phyloP scores from a whole-genome alignment of 1,284 basidiomycete genomes.

The Thecaphora thlaspeos region DNA sequence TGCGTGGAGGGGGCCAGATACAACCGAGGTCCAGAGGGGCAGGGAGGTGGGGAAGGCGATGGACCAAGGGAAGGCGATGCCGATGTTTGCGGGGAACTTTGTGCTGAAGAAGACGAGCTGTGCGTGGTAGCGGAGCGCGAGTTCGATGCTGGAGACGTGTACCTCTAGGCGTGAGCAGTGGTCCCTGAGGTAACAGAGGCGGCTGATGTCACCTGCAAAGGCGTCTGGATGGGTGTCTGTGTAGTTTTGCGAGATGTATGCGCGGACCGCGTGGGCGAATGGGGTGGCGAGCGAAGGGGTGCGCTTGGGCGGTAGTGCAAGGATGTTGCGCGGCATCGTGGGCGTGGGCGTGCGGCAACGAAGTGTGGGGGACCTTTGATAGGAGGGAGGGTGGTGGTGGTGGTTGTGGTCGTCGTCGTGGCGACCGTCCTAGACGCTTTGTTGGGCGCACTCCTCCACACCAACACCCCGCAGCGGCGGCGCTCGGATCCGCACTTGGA shows the following conservation, averaged over 20 bases:
- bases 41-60: slow-evolving; percentile 35
- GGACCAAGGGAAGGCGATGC: slow-evolving; percentile 44
- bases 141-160: slow-evolving; percentile 46
- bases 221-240: slow-evolving; percentile 80
- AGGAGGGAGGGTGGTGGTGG: neutral
- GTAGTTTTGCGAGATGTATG: slow-evolving; percentile 70
- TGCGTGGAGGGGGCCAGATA: slow-evolving; percentile 23
- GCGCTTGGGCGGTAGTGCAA: slow-evolving; percentile 42
- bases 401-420: neutral
- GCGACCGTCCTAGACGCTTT: neutral
- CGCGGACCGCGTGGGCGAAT: slow-evolving; percentile 62
- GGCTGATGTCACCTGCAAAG: slow-evolving; percentile 76
- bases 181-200: slow-evolving; percentile 70
- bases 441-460: too few species aligned
- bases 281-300: slow-evolving; percentile 23
- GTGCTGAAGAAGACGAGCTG: slow-evolving; percentile 76
- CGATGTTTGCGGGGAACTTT: slow-evolving; percentile 67
- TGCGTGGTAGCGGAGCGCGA: slow-evolving; percentile 70
- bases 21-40: slow-evolving; percentile 27
- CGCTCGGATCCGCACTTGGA: too few species aligned
- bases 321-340: slow-evolving; percentile 45
- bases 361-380: neutral
- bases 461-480: too few species aligned
- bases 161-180: slow-evolving; percentile 64
- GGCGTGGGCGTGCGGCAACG: neutral